Evolutionary conservation across 805 yeast genomes (phyloP), one percentile per base, ranked within the genome.

Genomic region (Ogataea methylovora): DNA sequence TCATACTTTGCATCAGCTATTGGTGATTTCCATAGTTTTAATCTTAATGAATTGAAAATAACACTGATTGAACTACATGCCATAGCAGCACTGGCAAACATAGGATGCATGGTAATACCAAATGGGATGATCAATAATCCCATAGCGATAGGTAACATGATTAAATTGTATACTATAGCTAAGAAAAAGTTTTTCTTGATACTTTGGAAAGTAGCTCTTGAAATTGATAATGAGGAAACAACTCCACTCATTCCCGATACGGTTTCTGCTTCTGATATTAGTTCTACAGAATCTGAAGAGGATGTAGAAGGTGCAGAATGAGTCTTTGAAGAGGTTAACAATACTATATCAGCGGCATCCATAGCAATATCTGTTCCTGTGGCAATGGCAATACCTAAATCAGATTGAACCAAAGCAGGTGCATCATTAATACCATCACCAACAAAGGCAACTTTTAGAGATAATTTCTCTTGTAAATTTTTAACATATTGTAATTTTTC

Each of bases 341-440:
- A 63, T 14, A 92, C 95, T 25, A 92, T 73, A 56, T 87, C 95
- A 0, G 98, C 96, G n/a, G 95, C 84, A 45, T 88, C 96, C 45
- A 92, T 82, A 1, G 98, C 97, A 45, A 92, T 84, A 49, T 92
- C 97, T 0, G 97, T 84, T 5, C 97, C 96, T 0, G 94, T 74
- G 8, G 94, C 80, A 38, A 94, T 76, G 9, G 97, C 92, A 48
- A 94, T 76, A 17, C 98, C 98, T 14, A 92, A 60, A 44, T 87
- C 85, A 1, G 96, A 83, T 36, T 81, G 71, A 1, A 85, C 94
- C 36, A 92, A 68, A 0, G 97, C 97, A 0, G 98, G 97, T 0
- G 97, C 94, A 54, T 92, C 99, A 56, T 92, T 92, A 44, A 92
- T 84, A 39, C 99, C 99, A 60, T 92, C 99, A 25, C 99, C 99